These are phyloP conservation scores for Clonostachys solani DNA, from an alignment of 2,329 filamentous ascomycete genomes.

Conservation along the genomic window DNA sequence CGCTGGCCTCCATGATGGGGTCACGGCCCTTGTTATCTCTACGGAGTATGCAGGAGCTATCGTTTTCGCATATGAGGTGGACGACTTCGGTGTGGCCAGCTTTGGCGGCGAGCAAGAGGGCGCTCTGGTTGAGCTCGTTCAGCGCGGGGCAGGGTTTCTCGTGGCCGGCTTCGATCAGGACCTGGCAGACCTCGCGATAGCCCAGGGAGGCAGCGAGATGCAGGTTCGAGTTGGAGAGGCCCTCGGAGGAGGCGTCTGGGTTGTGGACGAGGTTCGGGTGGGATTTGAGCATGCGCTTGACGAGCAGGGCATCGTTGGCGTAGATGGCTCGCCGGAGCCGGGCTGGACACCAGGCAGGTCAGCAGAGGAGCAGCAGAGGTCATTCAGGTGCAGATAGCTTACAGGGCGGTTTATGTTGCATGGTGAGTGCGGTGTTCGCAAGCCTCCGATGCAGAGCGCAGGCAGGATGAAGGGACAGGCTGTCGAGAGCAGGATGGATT, in stretches of 20 bases:
- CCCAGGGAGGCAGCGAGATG: slow-evolving; percentile 77
- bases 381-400: no score
- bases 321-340: slow-evolving; percentile 80
- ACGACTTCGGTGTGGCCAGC: slow-evolving; percentile 71
- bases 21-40: slow-evolving; percentile 67
- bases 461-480: no score
- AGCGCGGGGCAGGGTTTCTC: slow-evolving; percentile 69
- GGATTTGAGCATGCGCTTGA: slow-evolving; percentile 70
- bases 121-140: slow-evolving; percentile 77
- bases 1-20: slow-evolving; percentile 63
- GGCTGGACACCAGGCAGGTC: slow-evolving; percentile 16
- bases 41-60: slow-evolving; percentile 59
- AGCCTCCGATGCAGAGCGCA: no score
- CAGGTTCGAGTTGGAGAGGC: slow-evolving; percentile 77
- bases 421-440: no score
- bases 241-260: slow-evolving; percentile 64
- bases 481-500: no score
- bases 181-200: slow-evolving; percentile 61
- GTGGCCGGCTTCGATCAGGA: slow-evolving; percentile 71
- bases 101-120: slow-evolving; percentile 72
- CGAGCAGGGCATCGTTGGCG: slow-evolving; percentile 66
- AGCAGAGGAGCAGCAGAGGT: no score
- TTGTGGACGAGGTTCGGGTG: slow-evolving; percentile 72
- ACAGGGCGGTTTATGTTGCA: no score
- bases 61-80: slow-evolving; percentile 61